phyloP scores from a whole-genome alignment of 1,139 yeast genomes.

The Arxiozyma slooffiae region DNA sequence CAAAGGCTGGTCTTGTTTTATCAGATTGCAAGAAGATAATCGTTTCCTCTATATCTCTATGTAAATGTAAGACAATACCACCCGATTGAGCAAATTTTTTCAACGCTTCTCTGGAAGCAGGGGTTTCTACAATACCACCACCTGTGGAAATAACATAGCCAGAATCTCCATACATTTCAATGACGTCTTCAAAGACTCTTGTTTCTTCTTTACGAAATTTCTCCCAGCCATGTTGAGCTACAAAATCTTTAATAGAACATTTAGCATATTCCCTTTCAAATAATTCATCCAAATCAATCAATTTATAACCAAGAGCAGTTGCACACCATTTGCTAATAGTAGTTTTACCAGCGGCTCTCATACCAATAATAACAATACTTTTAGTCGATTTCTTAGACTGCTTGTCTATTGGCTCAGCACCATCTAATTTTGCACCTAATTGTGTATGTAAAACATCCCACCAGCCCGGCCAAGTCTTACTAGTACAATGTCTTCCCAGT shows the following conservation, averaged over 20 bases:
- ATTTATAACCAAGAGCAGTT: slow-evolving; percentile 54
- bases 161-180: slow-evolving; percentile 38
- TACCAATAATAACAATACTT: slow-evolving; percentile 80
- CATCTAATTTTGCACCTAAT: slow-evolving; percentile 58
- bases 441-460: slow-evolving; percentile 82
- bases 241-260: slow-evolving; percentile 53
- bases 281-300: slow-evolving; percentile 67
- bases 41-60: slow-evolving; percentile 77
- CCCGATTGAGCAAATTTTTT: slow-evolving; percentile 40
- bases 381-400: slow-evolving; percentile 17
- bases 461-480: slow-evolving; percentile 99
- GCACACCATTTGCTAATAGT: slow-evolving; percentile 81
- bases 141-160: slow-evolving; percentile 85
- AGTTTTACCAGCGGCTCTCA: slow-evolving; percentile 97
- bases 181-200: slow-evolving; percentile 43
- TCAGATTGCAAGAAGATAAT: slow-evolving; percentile 65
- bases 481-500: slow-evolving; percentile 83
- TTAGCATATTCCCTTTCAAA: slow-evolving; percentile 47
- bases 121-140: slow-evolving; percentile 87
- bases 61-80: slow-evolving; percentile 79
- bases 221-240: slow-evolving; percentile 75
- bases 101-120: slow-evolving; percentile 54
- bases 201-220: slow-evolving; percentile 67
- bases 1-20: slow-evolving; percentile 78
- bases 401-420: slow-evolving; percentile 43